phyloP scores from a whole-genome alignment of 1,139 yeast species.

The Candida neerlandica region DNA sequence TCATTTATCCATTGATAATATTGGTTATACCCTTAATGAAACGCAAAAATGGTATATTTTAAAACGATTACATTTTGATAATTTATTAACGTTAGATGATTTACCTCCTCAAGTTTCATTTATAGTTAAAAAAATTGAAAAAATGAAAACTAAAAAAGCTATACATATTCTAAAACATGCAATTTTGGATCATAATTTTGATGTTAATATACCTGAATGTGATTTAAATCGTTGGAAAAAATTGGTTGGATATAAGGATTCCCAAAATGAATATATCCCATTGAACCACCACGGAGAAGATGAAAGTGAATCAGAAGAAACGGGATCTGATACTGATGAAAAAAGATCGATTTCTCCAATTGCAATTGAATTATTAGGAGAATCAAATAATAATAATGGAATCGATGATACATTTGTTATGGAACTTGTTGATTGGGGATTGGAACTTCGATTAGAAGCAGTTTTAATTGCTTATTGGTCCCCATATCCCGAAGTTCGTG shows the following conservation, averaged over 20 bases:
- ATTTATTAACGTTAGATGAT: conserved; percentile 28
- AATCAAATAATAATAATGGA: neutral
- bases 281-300: neutral
- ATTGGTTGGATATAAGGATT: conserved; percentile 15
- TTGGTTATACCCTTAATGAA: conserved; percentile 25
- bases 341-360: neutral
- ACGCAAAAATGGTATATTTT: conserved; percentile 31
- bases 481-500: conserved; percentile 67
- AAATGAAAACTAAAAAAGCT: conserved; percentile 41
- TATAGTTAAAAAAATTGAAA: conserved; percentile 41
- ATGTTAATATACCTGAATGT: conserved; percentile 49
- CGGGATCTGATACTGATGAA: neutral
- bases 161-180: conserved; percentile 43
- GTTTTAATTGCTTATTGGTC: conserved; percentile 54
- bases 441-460: conserved; percentile 43
- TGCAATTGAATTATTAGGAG: neutral
- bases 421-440: conserved; percentile 26
- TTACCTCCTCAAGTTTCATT: conserved; percentile 36
- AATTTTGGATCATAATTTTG: conserved; percentile 43
- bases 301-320: neutral
- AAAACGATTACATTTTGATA: conserved; percentile 28
- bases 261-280: neutral
- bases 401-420: conserved; percentile 11
- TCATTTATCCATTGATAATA: conserved; percentile 26
- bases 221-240: conserved; percentile 28